Conservation (phyloP, 83 land plant genomes). For the Thuja plicata region DNA sequence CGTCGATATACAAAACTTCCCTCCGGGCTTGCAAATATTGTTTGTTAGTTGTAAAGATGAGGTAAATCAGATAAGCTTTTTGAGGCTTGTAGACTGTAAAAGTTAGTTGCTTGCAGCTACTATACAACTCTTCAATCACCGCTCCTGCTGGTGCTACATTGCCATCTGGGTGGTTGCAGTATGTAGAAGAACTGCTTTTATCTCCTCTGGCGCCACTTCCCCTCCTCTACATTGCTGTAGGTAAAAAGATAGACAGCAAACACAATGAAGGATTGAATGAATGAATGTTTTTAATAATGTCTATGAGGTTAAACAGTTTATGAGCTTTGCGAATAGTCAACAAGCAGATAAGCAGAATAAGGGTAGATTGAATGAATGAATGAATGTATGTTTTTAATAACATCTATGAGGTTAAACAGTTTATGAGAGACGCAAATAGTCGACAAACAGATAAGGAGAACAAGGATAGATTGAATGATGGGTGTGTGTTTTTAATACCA, state of each 20-base stretch:
- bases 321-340: too few species aligned
- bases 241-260: neutral
- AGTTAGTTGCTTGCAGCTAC: constrained; percentile 12
- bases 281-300: too few species aligned
- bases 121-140: neutral
- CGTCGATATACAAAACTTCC: neutral
- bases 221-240: constrained; percentile 24
- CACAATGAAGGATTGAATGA: too few species aligned
- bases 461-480: too few species aligned
- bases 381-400: too few species aligned
- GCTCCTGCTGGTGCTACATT: constrained; percentile 7
- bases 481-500: too few species aligned
- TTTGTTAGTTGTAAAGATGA: neutral
- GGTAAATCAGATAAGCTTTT: neutral
- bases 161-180: constrained; percentile 20
- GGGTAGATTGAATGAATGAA: too few species aligned
- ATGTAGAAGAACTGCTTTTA: constrained; percentile 35
- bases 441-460: too few species aligned
- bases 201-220: constrained; percentile 26
- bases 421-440: too few species aligned
- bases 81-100: neutral
- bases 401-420: too few species aligned
- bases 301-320: too few species aligned
- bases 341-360: too few species aligned
- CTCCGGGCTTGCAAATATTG: neutral